phyloP scores from a whole-genome alignment of 805 yeast genomes.

The Kodamaea jinghongensis region DNA sequence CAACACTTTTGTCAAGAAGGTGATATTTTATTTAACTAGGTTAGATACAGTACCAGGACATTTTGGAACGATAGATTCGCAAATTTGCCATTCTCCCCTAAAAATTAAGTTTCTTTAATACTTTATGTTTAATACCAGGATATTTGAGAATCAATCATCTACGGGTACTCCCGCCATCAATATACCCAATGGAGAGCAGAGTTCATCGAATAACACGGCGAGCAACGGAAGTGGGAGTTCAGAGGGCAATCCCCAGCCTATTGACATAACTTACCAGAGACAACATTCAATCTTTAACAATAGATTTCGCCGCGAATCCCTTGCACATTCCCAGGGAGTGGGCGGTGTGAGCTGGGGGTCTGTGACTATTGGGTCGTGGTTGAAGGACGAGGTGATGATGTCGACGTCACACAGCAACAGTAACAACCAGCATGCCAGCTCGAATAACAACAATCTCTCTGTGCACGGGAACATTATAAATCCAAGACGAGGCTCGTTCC shows the following conservation, averaged over 20 bases:
- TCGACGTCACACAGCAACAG: conserved; percentile 19
- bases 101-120: not conserved
- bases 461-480: conserved; percentile 26
- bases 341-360: conserved; percentile 99
- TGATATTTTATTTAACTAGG: too few species aligned
- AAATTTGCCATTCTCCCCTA: not conserved
- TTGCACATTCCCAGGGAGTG: conserved; percentile 96
- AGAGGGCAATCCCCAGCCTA: conserved; percentile 37
- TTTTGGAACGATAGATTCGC: too few species aligned
- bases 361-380: conserved; percentile 91
- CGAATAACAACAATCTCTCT: conserved; percentile 11
- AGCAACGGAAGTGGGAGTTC: conserved; percentile 6
- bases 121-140: conserved; percentile 41
- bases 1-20: too few species aligned
- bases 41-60: too few species aligned
- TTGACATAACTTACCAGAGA: conserved; percentile 43
- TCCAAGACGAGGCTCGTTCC: conserved; percentile 39
- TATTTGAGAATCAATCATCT: conserved; percentile 33
- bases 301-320: conserved; percentile 75
- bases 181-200: conserved; percentile 19
- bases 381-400: conserved; percentile 87
- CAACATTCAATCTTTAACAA: conserved; percentile 38
- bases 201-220: not conserved
- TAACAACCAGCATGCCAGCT: conserved; percentile 8
- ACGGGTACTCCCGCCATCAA: conserved; percentile 27